Conservation (phyloP, 805 yeast species). For the Saturnispora silvae region DNA sequence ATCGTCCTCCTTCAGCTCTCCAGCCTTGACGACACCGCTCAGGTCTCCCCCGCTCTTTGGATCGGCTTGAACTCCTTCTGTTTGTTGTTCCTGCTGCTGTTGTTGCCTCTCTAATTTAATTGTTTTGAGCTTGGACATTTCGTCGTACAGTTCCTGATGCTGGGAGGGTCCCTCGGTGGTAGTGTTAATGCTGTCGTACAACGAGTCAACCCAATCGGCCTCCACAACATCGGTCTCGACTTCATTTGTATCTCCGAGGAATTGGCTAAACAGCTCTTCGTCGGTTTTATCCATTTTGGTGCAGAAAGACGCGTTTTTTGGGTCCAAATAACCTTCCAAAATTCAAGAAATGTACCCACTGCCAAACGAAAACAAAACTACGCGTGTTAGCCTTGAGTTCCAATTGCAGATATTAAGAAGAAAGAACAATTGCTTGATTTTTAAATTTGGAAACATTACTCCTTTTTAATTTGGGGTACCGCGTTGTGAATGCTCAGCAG, state of each 20-base stretch:
- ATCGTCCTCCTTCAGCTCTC: no score
- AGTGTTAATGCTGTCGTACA: conserved; percentile 5
- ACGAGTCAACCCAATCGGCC: conserved; percentile 8
- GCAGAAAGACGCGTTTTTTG: neutral
- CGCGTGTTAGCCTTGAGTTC: neutral
- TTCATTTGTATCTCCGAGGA: conserved; percentile 3
- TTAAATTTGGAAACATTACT: neutral
- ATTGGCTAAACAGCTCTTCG: conserved; percentile 10
- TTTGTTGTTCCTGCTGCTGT: neutral
- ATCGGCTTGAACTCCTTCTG: no score
- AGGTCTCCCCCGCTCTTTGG: no score
- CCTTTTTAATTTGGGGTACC: neutral
- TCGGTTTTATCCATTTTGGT: conserved; percentile 5
- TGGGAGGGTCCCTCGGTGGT: neutral
- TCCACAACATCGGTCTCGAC: neutral
- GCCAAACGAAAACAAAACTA: neutral
- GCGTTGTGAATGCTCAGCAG: neutral
- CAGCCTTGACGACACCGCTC: no score
- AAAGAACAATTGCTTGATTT: neutral
- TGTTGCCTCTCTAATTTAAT: neutral
- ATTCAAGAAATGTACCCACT: neutral
- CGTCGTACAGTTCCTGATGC: conserved; percentile 4
- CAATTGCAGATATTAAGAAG: neutral
- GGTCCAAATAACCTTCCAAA: no score
- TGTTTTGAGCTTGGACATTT: conserved; percentile 3